phyloP scores from a whole-genome alignment of 192 early-diverging fungal species.

The Dissophora ornata region DNA sequence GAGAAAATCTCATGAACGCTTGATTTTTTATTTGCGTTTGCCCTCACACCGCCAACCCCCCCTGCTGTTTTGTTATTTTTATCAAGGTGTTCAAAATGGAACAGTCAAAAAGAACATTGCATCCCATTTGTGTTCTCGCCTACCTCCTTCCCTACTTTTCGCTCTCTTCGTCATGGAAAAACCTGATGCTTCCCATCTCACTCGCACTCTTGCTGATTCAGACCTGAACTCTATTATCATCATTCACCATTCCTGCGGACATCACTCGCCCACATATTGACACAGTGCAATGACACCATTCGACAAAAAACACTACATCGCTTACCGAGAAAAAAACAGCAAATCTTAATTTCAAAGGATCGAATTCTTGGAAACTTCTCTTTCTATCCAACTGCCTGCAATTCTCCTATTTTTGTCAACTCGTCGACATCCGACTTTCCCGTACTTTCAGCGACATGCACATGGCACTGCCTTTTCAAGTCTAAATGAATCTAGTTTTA shows the following conservation, averaged over 20 bases:
- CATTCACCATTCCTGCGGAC: too few species aligned
- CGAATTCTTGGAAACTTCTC: slow-evolving; percentile 10
- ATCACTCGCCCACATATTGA: too few species aligned
- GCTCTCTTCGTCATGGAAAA: too few species aligned
- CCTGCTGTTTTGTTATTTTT: slow-evolving; percentile 25
- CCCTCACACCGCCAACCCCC: too few species aligned
- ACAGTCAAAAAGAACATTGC: slow-evolving; percentile 5
- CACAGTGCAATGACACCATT: too few species aligned
- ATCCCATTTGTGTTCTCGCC: background rate
- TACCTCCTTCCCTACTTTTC: background rate
- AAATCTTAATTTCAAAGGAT: background rate
- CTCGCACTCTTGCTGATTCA: background rate
- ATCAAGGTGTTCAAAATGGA: slow-evolving; percentile 3
- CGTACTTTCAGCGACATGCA: too few species aligned
- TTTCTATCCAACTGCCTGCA: slow-evolving; percentile 2
- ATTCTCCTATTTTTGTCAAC: slow-evolving; percentile 13
- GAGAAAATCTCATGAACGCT: too few species aligned
- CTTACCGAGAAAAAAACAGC: slow-evolving; percentile 7
- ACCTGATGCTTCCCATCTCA: background rate
- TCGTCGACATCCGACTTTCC: background rate
- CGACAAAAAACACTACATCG: background rate
- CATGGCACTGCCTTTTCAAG: too few species aligned
- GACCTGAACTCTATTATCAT: too few species aligned
- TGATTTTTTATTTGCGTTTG: too few species aligned
- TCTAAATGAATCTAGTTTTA: too few species aligned